phyloP scores from a whole-genome alignment of 352 stramenopile genomes.

The Aphanomyces stellatus region DNA sequence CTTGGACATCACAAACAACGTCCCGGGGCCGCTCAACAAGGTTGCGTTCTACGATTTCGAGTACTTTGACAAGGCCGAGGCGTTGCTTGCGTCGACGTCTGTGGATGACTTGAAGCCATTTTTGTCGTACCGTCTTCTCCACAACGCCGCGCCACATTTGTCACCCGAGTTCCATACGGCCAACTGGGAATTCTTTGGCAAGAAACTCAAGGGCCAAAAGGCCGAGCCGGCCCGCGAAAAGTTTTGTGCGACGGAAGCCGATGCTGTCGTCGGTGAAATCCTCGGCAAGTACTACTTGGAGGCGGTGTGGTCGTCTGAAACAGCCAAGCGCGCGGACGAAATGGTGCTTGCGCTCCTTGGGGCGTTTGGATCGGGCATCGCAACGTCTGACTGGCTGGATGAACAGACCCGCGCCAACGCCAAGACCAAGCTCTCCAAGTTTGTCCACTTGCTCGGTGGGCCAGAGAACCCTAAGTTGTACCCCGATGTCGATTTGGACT shows the following conservation, averaged over 20 bases:
- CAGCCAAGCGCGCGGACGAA: conserved; percentile 6
- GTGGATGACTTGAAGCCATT: conserved; percentile 42
- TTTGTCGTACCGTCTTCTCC: conserved; percentile 45
- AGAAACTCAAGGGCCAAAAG: conserved; percentile 14
- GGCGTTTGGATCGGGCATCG: neutral
- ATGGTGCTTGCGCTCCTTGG: neutral
- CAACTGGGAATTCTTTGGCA: conserved; percentile 18
- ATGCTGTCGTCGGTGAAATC: neutral
- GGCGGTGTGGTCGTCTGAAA: neutral
- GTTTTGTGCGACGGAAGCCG: neutral
- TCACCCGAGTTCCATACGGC: neutral
- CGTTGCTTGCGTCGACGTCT: conserved; percentile 27
- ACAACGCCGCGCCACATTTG: conserved; percentile 21
- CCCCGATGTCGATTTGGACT: neutral
- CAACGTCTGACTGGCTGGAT: conserved; percentile 5
- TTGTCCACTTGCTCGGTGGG: neutral
- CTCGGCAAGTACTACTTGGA: conserved; percentile 17
- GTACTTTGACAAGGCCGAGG: conserved; percentile 33
- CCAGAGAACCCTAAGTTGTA: conserved; percentile 10
- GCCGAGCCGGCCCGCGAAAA: neutral
- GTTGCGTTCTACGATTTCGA: conserved; percentile 43
- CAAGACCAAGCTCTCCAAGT: conserved; percentile 17
- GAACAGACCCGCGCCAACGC: conserved; percentile 1
- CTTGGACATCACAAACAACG: conserved; percentile 3
- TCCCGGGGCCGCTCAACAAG: conserved; percentile 24